These are phyloP conservation scores for Candida glucosophila DNA, from an alignment of 1,139 yeast species.

Conservation along the genomic window DNA sequence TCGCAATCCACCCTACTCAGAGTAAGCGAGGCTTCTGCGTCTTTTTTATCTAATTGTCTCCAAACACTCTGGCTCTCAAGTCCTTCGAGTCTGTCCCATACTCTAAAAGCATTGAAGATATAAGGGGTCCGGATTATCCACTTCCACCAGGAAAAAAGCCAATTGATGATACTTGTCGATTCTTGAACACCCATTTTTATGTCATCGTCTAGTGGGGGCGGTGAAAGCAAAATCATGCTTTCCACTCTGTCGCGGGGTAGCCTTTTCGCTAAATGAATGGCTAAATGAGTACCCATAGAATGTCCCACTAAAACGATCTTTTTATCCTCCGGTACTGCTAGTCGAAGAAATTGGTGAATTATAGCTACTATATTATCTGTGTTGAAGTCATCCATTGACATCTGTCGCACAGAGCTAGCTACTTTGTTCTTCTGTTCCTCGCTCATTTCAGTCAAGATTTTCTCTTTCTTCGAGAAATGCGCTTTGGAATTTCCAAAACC, in stretches of 20 bases:
- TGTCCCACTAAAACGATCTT: constrained; percentile 60
- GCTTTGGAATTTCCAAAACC: constrained; percentile 59
- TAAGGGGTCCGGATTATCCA: too few species aligned
- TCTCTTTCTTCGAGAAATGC: constrained; percentile 10
- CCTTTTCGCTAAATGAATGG: constrained; percentile 37
- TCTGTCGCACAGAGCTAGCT: constrained; percentile 17
- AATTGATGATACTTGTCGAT: constrained; percentile 21
- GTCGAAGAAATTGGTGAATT: constrained; percentile 30
- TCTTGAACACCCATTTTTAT: constrained; percentile 5
- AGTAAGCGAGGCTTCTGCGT: constrained; percentile 25
- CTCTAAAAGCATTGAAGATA: constrained; percentile 47
- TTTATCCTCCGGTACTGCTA: constrained; percentile 31
- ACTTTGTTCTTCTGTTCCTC: constrained; percentile 20
- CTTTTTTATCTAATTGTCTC: constrained; percentile 39
- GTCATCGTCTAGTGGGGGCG: constrained; percentile 40
- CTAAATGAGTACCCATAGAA: constrained; percentile 65
- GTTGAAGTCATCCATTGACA: constrained; percentile 37
- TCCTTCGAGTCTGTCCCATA: constrained; percentile 57
- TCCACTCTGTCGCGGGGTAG: constrained; percentile 35
- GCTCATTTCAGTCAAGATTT: constrained; percentile 16
- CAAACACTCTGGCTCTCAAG: constrained; percentile 47
- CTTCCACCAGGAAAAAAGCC: too few species aligned
- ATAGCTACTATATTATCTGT: constrained; percentile 43
- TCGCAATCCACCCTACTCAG: too few species aligned
- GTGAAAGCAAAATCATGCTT: constrained; percentile 43